phyloP scores from a whole-genome alignment of 257 asterid genomes.

The Solanum phureja region DNA sequence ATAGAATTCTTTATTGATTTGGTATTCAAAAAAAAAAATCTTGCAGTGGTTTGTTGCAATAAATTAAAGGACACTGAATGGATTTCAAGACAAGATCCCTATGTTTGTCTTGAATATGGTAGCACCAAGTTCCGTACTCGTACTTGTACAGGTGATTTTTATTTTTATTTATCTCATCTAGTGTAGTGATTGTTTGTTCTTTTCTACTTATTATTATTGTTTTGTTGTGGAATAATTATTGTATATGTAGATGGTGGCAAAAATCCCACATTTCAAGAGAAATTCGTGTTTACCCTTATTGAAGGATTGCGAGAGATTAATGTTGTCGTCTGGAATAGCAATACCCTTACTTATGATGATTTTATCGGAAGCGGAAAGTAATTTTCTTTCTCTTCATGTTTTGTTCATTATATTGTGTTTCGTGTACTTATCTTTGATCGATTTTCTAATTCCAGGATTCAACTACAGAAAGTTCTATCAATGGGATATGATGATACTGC shows the following conservation, averaged over 20 bases:
- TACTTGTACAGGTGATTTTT: constrained; percentile 66
- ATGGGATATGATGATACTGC: constrained; percentile 69
- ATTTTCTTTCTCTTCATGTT: not conserved
- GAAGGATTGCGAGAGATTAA: constrained; percentile 72
- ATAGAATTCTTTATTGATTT: not conserved
- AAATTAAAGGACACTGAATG: constrained; percentile 81
- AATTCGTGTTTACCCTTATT: constrained; percentile 67
- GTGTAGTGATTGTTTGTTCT: not conserved
- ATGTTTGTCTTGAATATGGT: constrained; percentile 73
- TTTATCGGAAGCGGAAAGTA: constrained; percentile 90
- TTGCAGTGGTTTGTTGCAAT: constrained; percentile 63
- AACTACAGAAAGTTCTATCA: constrained; percentile 65
- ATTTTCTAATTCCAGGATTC: constrained; percentile 44
- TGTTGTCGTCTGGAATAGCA: constrained; percentile 84
- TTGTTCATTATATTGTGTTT: not conserved
- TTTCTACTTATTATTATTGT: not conserved
- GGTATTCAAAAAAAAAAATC: not conserved
- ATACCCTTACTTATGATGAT: constrained; percentile 65
- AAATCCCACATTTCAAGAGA: constrained; percentile 94
- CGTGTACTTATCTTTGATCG: not conserved
- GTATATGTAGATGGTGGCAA: constrained; percentile 71
- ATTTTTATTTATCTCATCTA: not conserved
- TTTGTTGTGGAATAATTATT: not conserved
- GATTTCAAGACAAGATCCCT: constrained; percentile 97
- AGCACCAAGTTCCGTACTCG: constrained; percentile 73